phyloP scores from a whole-genome alignment of 805 yeast genomes.

The Wickerhamiella lipophila region DNA sequence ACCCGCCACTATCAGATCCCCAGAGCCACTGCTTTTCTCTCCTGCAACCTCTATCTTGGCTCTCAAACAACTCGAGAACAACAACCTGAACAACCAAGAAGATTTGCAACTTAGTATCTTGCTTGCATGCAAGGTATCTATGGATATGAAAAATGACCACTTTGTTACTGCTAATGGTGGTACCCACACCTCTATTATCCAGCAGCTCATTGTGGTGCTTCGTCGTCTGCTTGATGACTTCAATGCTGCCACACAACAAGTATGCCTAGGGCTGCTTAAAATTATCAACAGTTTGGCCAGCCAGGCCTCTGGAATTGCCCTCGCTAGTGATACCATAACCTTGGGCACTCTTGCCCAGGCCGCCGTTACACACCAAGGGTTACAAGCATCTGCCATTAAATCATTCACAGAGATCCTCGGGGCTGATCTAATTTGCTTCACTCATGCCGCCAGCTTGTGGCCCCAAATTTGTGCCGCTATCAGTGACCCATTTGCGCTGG shows the following conservation, averaged over 20 bases:
- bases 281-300: neutral
- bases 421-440: neutral
- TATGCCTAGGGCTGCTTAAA: neutral
- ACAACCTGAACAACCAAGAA: neutral
- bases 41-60: neutral
- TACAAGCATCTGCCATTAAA: neutral
- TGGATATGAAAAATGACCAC: neutral
- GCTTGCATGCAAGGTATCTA: neutral
- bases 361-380: neutral
- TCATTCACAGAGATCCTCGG: neutral
- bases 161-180: neutral
- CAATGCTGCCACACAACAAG: neutral
- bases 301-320: neutral
- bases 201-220: neutral
- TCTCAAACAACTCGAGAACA: neutral
- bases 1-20: neutral
- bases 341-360: neutral
- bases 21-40: neutral
- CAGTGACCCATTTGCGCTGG: neutral
- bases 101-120: neutral
- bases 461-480: neutral
- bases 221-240: neutral
- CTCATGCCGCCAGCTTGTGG: neutral
- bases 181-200: neutral
- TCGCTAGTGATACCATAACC: neutral